phyloP scores from a whole-genome alignment of 192 early-diverging fungal genomes.

The Coemansia sp. region DNA sequence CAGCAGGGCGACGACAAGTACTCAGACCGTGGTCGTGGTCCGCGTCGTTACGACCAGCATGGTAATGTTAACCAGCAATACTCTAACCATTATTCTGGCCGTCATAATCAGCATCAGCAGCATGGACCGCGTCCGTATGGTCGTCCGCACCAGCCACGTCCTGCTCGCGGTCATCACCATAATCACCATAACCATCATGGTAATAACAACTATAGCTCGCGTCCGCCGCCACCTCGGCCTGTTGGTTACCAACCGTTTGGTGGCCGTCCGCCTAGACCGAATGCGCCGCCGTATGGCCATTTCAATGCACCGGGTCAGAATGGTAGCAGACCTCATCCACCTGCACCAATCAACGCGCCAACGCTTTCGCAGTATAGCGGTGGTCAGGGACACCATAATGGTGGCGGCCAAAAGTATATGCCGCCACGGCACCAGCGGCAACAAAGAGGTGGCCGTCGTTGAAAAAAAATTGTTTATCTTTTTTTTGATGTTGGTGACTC shows the following conservation, averaged over 20 bases:
- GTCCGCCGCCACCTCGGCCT: constrained; percentile 29
- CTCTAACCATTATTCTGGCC: constrained; percentile 14
- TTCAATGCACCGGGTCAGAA: background rate
- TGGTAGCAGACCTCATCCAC: background rate
- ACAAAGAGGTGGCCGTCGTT: background rate
- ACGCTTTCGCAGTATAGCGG: background rate
- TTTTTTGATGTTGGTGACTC: background rate
- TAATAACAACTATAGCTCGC: background rate
- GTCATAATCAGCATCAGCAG: constrained; percentile 4
- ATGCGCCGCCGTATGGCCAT: background rate
- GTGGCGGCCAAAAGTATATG: background rate
- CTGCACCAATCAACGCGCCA: background rate
- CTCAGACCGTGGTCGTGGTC: constrained; percentile 45
- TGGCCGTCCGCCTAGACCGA: constrained; percentile 13
- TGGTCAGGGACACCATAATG: background rate
- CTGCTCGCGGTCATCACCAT: background rate
- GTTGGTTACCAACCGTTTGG: constrained; percentile 43
- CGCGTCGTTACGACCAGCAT: constrained; percentile 47
- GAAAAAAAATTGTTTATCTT: background rate
- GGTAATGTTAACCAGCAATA: constrained; percentile 44
- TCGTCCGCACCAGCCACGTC: background rate
- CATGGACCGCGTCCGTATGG: background rate
- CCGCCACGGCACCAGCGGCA: constrained; percentile 2
- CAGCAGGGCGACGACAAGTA: constrained; percentile 55
- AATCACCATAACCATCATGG: constrained; percentile 2